Evolutionary conservation across 2,329 filamentous ascomycete species (phyloP), one percentile per base, ranked within the genome.

Genomic region (Sclerotinia minor): DNA sequence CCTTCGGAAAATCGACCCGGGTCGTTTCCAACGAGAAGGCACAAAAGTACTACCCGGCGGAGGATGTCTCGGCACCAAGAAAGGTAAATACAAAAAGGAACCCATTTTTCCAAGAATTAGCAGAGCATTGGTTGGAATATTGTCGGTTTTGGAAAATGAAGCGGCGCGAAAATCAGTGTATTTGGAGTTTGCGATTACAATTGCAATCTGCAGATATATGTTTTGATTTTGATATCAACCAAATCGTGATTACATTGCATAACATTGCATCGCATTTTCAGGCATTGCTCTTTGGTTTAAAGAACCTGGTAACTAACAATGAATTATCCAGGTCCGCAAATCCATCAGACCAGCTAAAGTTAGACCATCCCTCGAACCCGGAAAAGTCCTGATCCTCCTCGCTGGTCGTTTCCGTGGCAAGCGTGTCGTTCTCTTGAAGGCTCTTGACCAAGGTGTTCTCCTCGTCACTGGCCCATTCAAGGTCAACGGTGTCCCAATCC

Each of bases 391-490:
- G 81, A 99, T 99, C 84, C 92, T 99, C 82, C 93, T 99, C 81
- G 95, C 95, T 82, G 95, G 95, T 80, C 95, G 95, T 80, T 99
- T 98, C 92, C 94, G 95, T 79, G 95, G 95, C 88, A 99, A 99
- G 93, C 95, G 95, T 82, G 95, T 99, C 79, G 87, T 99, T 80
- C 93, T 98, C 84, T 91, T 99, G 82, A 98, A 98, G 90, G 88
- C 90, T 83, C 94, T 99, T 80, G 87, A 92, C 80, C 92, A 97
- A 86, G 95, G 95, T 85, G 92, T 97, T 76, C 93, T 99, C 82
- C 92, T 99, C 82, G 93, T 99, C 79, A 99, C 95, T 81, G 95
- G 95, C 79, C 95, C 95, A 81, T 99, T 98, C 92, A 99, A 98
- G 91, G 91, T 99, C 86, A 99, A 99, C 87, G 95, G 95, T 83